Conservation (phyloP, 345 rosid species). For the Linum usitatissimum region DNA sequence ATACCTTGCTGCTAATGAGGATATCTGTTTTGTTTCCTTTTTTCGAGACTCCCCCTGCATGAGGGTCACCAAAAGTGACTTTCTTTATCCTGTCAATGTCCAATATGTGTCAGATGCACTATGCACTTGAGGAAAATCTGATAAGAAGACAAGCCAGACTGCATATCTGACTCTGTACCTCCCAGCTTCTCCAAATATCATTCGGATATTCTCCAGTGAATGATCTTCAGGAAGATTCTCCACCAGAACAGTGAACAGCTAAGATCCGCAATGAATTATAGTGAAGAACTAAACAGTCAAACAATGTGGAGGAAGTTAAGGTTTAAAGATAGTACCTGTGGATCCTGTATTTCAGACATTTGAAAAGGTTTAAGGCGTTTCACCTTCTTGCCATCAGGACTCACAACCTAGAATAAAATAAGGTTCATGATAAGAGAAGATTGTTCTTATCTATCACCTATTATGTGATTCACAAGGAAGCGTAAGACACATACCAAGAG, state of each 20-base stretch:
- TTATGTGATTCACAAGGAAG: not conserved
- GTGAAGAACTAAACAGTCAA: not conserved
- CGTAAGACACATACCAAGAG: conserved; percentile 42
- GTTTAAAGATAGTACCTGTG: conserved; percentile 45
- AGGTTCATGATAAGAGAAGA: not conserved
- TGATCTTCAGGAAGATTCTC: conserved; percentile 91
- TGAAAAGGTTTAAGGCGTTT: conserved; percentile 58
- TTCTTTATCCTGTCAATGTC: conserved; percentile 42
- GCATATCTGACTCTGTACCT: conserved; percentile 31
- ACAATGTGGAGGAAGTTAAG: not conserved
- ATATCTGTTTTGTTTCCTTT: conserved; percentile 44
- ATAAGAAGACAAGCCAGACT: conserved; percentile 3
- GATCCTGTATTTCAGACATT: conserved; percentile 51
- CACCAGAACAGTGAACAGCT: conserved; percentile 78
- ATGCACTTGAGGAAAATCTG: conserved; percentile 8
- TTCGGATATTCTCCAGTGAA: conserved; percentile 52
- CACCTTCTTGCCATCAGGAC: conserved; percentile 71
- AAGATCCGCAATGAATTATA: conserved; percentile 24
- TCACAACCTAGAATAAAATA: conserved; percentile 40
- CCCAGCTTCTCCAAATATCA: conserved; percentile 68
- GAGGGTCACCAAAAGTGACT: conserved; percentile 46
- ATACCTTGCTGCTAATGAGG: conserved; percentile 53
- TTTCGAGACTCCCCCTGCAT: conserved; percentile 43
- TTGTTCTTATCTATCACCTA: too few relatives aligned
- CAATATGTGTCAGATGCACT: conserved; percentile 6